A percentile compares a stretch with the other conserved stretches of the same genome.
These are phyloP conservation scores for Mortierella sp. DNA, from an alignment of 371 early-diverging fungal genomes.

Conservation along the genomic window DNA sequence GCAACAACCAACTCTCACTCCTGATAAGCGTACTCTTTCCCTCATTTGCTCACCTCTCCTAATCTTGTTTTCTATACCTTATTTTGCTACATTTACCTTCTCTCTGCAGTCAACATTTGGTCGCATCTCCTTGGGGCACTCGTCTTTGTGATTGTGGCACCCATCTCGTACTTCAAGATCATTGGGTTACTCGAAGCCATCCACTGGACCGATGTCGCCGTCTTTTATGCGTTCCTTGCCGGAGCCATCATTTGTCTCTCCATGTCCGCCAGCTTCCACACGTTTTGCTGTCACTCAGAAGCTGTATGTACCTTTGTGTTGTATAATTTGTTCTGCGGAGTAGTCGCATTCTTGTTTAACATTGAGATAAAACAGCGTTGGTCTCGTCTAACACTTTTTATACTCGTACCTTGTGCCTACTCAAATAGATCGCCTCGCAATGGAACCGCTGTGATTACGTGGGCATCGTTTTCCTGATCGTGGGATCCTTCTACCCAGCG, in stretches of 20 bases:
- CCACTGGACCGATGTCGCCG: conserved; percentile 71
- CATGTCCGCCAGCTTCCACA: conserved; percentile 89
- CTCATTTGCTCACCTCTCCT: neutral
- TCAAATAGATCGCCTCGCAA: conserved; percentile 33
- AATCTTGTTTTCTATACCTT: neutral
- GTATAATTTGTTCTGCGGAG: conserved; percentile 24
- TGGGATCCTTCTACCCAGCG: conserved; percentile 86
- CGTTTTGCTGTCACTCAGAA: conserved; percentile 90
- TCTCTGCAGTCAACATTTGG: conserved; percentile 82
- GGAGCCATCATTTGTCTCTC: conserved; percentile 88
- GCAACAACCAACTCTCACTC: neutral
- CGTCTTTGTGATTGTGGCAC: conserved; percentile 73
- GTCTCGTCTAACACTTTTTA: conserved; percentile 24
- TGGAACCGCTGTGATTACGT: conserved; percentile 95
- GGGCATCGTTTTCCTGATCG: conserved; percentile 90
- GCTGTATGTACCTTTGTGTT: conserved; percentile 16
- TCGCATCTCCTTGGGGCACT: conserved; percentile 88
- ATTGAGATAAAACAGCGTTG: conserved; percentile 57
- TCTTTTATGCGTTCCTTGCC: conserved; percentile 77
- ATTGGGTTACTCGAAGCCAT: conserved; percentile 64
- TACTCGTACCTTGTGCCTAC: neutral
- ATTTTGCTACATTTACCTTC: conserved; percentile 12
- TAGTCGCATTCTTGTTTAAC: neutral
- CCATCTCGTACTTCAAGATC: conserved; percentile 64
- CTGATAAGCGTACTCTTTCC: neutral